Conservation (phyloP, 176 grass and related monocot genomes). For the Hordeum vulgare region MorexV3_pseudomolecules_assembly NC_058523.1:52543143-52543642, state of each 20-base stretch:
- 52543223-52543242: not conserved
- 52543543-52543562: constrained; percentile 19
- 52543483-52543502: not conserved
- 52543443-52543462: not conserved
- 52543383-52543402: not conserved
- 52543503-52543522: not conserved
- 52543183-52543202: not conserved
- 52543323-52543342: constrained; percentile 1
- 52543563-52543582: not conserved
- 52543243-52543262: not conserved
- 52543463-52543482: not conserved
- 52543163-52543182: not conserved
- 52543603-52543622: not conserved
- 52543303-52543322: not conserved
- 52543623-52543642: not conserved
- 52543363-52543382: not conserved
- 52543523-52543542: not conserved
- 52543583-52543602: not conserved
- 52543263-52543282: not conserved
- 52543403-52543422: not conserved
- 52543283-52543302: not conserved
- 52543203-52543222: not conserved
- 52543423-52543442: not conserved
- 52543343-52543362: not conserved
- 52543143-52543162: not conserved